Percentiles rank a stretch among this genome's conserved stretches.
Evolutionary conservation across 768 basidiomycete species (phyloP).

Genomic region (Dentipellis sp.): DNA sequence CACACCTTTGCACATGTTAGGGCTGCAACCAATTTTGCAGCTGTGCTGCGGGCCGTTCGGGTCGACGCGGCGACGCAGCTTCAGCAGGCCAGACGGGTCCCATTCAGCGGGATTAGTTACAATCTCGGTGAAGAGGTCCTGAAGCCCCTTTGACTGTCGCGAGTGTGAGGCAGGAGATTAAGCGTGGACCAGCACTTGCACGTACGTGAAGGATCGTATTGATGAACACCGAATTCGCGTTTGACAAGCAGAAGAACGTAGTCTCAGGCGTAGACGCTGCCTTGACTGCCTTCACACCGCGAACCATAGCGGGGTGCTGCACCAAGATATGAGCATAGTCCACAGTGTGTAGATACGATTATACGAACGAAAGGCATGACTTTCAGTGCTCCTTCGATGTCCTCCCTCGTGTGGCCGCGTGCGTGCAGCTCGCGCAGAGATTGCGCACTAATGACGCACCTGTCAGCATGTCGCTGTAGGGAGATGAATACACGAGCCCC

Average conservation of each 20-base stretch:
- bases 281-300: conserved; percentile 77
- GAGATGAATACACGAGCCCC: conserved; percentile 7
- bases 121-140: conserved; percentile 68
- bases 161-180: background rate
- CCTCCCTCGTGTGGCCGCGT: conserved; percentile 56
- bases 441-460: conserved; percentile 38
- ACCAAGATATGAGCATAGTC: background rate
- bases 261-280: conserved; percentile 48
- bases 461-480: background rate
- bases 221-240: conserved; percentile 90
- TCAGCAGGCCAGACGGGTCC: conserved; percentile 59
- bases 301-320: conserved; percentile 95
- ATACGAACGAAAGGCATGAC: conserved; percentile 78
- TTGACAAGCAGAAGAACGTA: conserved; percentile 87
- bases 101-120: conserved; percentile 92
- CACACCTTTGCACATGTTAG: conserved; percentile 97
- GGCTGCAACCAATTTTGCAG: conserved; percentile 82
- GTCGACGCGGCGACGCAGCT: conserved; percentile 67
- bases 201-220: conserved; percentile 75
- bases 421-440: conserved; percentile 63
- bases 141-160: conserved; percentile 65
- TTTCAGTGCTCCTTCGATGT: conserved; percentile 72
- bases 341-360: background rate
- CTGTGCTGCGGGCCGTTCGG: conserved; percentile 70
- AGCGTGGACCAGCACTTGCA: background rate